Evolutionary conservation across 805 yeast genomes (phyloP), one percentile per base, ranked within the genome.

Genomic region (Suhomyces faveliae): DNA sequence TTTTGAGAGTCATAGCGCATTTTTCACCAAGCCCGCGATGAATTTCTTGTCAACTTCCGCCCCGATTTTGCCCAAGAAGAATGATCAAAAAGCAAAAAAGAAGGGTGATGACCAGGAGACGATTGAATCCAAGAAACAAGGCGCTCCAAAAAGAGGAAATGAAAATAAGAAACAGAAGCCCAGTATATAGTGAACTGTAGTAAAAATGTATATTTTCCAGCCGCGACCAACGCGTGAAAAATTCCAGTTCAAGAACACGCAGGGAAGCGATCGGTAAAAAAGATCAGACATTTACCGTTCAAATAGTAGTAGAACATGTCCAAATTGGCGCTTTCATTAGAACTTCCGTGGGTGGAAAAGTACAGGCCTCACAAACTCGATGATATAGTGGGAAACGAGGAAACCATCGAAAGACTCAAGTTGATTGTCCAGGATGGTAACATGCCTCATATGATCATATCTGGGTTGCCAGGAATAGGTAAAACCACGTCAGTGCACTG

Each of bases 381-480:
- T 41, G 98, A 94, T 59, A 85, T 94, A 21, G 98, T 92, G 9
- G 99, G 99, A 8, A 94, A 94, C 59, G 84, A 79, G 47, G 98
- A 91, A 51, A 92, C 98, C 3, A 78, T 94, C 3, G 89, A 85
- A 51, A 78, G 97, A 33, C 74, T 94, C 46, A 80, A 85, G 58
- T 80, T 89, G 51, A 91, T 94, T 44, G 96, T 95, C 4, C 69
- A 79, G 42, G 96, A 91, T 59, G 99, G 99, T 25, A 94, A 94
- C 67, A 86, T 94, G 89, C 98, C 99, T 1, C 97, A 94, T 68
- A 74, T 94, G 79, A 91, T 94, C 57, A 87, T 94, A 40, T 85
- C 94, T n/a, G 96, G 99, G 2, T 71, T 89, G 40, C 99, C 99
- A 2, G 99, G 99, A 56, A 92, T 94, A 47, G 99, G 99, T 37